Conservation (phyloP, 2,329 filamentous ascomycete species). For the Thelonectria blattea region DNA sequence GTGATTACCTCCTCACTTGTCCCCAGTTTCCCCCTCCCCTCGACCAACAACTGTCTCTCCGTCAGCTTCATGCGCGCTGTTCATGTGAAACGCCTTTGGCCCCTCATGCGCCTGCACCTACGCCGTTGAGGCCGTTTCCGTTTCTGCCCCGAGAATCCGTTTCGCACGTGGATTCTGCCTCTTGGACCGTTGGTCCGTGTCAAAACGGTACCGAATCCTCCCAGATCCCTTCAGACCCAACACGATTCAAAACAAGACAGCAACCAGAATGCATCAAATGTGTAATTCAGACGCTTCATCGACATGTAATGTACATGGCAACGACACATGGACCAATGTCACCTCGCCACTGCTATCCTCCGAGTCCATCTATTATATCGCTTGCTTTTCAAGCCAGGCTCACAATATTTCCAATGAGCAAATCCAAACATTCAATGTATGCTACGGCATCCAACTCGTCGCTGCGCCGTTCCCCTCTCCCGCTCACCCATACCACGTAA, state of each 20-base stretch:
- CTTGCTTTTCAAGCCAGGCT: neutral
- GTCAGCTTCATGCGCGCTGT: neutral
- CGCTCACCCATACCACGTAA: conserved; percentile 14
- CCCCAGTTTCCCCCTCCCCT: neutral
- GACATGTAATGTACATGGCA: conserved; percentile 13
- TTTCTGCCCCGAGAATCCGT: neutral
- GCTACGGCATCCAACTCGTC: conserved; percentile 7
- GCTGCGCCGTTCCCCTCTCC: conserved; percentile 7
- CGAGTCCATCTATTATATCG: conserved; percentile 13
- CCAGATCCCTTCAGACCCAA: neutral
- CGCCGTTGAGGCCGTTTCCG: neutral
- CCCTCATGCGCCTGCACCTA: neutral
- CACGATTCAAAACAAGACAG: neutral
- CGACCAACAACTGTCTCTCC: neutral
- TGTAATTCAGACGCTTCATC: neutral
- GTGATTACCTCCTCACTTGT: neutral
- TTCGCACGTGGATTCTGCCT: neutral
- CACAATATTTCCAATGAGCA: conserved; percentile 5
- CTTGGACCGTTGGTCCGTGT: neutral
- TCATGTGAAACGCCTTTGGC: too few relatives aligned
- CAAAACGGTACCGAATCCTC: neutral
- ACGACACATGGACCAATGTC: neutral
- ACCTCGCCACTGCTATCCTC: neutral
- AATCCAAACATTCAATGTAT: neutral
- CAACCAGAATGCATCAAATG: neutral